Base-by-base conservation (phyloP, 805 yeast genomes). In the Yarrowia sp. region DNA sequence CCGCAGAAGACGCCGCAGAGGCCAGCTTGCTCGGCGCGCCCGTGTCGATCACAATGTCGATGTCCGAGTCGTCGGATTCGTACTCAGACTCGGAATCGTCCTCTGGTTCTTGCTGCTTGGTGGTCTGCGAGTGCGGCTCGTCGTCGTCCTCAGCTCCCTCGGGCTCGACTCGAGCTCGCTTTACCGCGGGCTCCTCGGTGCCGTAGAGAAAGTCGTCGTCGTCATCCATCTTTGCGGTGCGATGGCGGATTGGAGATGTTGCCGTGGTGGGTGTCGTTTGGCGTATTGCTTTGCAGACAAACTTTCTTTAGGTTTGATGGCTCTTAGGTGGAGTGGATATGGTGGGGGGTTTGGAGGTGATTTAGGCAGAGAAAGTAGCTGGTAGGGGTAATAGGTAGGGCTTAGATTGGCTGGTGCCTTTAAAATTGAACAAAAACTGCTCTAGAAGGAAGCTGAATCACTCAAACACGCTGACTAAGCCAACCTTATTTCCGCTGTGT, bases 91-190 rank as follows among this genome's bases (percentile, higher is more conserved):
- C 55, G 19, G 59, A 32, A 24, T 24, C 65, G 13, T 55, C 53
- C 4, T 64, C 55, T 32, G 66, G 53, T 8, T 64, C 51, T 33
- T 49, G 58, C 16, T 49, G 58, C 36, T 49, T 49, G 42, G 58
- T 49, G 31, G 68, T 62, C 12, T 69, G 64, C 3, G 69, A 66
- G 12, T 69, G 65, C 4, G 68, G 61, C 33, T 65, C 65, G n/a
- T 64, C 62, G 4, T 62, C 61, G 7, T 66, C 63, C 33, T 68
- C 66, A 4, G 70, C 66, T 29, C 69, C 69, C 7, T 63, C 65
- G 19, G 63, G 47, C 47, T 49, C 58, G 24, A 49, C 58, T 35
- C 58, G 58, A 13, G 58, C 58, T 16, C 58, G 58, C 58, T 49
- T 49, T 16, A 49, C 58, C 10, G 42, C 58, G 12, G 58, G 58